Evolutionary conservation across 257 asterid genomes (phyloP).

Genomic region (Agastache rugosa): DNA sequence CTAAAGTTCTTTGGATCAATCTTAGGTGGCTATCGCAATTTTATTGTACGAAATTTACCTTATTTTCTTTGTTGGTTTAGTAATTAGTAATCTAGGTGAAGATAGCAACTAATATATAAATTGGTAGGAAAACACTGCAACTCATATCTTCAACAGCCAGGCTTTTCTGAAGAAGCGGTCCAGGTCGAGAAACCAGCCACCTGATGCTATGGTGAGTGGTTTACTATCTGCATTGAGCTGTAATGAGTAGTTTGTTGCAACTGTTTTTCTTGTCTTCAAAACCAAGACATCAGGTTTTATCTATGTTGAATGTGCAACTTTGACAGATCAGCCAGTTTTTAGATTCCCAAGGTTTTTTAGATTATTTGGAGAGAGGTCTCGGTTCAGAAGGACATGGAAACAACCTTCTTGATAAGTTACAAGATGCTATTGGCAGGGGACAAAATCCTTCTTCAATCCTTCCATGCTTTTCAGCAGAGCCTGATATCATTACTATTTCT

Average conservation of each 20-base stretch:
- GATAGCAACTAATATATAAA: slow-evolving; percentile 35
- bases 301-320: slow-evolving; percentile 41
- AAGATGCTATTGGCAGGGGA: slow-evolving; percentile 97
- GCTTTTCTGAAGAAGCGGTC: slow-evolving; percentile 96
- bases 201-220: slow-evolving; percentile 80
- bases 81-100: slow-evolving; percentile 33
- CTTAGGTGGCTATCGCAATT: slow-evolving; percentile 97
- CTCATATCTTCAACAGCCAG: slow-evolving; percentile 84
- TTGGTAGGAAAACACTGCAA: slow-evolving; percentile 81
- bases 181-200: slow-evolving; percentile 89
- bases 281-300: slow-evolving; percentile 29
- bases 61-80: slow-evolving; percentile 26
- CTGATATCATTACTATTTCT: slow-evolving; percentile 80
- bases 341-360: slow-evolving; percentile 93
- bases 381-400: slow-evolving; percentile 76
- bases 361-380: slow-evolving; percentile 90
- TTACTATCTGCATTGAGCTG: slow-evolving; percentile 24
- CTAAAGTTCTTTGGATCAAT: slow-evolving; percentile 90
- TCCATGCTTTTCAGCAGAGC: slow-evolving; percentile 58
- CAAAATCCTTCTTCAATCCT: slow-evolving; percentile 81
- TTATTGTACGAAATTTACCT: slow-evolving; percentile 71
- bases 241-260: slow-evolving; percentile 5
- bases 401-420: slow-evolving; percentile 92
- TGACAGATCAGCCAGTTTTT: slow-evolving; percentile 89
- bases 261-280: slow-evolving; percentile 16